Conservation (phyloP, 2,329 filamentous ascomycete genomes). For the Venturia nashicola region DNA sequence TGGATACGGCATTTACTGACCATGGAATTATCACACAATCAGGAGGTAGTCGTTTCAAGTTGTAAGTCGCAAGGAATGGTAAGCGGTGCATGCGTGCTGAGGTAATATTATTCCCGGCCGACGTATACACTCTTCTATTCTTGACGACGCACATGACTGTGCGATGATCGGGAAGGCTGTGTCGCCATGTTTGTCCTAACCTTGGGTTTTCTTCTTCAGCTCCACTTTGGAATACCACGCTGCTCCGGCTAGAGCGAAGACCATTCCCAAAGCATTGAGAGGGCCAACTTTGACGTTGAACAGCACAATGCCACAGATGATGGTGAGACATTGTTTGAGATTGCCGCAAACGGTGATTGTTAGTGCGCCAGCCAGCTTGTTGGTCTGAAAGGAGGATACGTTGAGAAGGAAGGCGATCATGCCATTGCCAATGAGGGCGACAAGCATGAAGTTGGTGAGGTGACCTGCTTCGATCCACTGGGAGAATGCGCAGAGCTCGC, state of each 20-base stretch:
- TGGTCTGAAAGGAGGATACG: constrained; percentile 25
- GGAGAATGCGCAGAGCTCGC: constrained; percentile 29
- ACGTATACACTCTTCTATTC: neutral
- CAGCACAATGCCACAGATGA: constrained; percentile 24
- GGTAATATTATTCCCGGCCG: too few relatives aligned
- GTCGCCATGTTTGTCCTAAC: neutral
- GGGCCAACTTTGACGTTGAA: constrained; percentile 21
- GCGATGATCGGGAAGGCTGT: neutral
- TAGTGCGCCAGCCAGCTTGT: constrained; percentile 25
- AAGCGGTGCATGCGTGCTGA: too few relatives aligned
- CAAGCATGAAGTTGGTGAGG: constrained; percentile 14
- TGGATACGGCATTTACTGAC: neutral
- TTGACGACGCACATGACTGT: neutral
- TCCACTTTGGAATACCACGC: constrained; percentile 10
- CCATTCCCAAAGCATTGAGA: constrained; percentile 37
- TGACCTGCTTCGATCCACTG: constrained; percentile 14
- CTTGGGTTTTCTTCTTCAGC: constrained; percentile 1
- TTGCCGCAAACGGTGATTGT: constrained; percentile 26
- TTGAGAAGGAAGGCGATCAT: constrained; percentile 23
- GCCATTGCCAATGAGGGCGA: constrained; percentile 21
- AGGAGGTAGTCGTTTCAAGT: too few relatives aligned
- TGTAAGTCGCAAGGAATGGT: too few relatives aligned
- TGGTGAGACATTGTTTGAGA: constrained; percentile 25
- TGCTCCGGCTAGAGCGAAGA: constrained; percentile 8
- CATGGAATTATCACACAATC: too few relatives aligned